These are phyloP conservation scores for Psilocybe subaeruginosa DNA, from an alignment of 768 basidiomycete genomes.

Conservation along the genomic window DNA sequence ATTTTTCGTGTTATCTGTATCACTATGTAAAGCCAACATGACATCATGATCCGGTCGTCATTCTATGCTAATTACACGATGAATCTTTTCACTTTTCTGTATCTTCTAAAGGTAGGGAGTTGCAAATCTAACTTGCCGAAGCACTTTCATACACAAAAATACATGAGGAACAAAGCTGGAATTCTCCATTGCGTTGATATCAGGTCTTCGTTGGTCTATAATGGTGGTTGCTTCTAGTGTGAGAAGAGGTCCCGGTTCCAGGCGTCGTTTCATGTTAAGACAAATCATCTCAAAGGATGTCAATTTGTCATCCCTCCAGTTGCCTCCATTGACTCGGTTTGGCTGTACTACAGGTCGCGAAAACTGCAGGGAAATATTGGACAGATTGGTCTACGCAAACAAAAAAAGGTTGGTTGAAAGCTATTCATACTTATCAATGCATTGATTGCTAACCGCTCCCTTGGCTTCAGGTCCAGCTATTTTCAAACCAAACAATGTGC, in stretches of 20 bases:
- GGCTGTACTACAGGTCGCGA: constrained; percentile 1
- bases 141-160: constrained; percentile 3
- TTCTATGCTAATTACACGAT: constrained; percentile 6
- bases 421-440: constrained; percentile 8
- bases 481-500: constrained; percentile 3
- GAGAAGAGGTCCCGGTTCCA: constrained; percentile 13
- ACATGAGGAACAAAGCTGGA: constrained; percentile 1
- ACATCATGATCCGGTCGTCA: constrained; percentile 22
- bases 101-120: background rate
- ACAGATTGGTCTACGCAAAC: constrained; percentile 7
- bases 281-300: constrained; percentile 12
- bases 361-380: constrained; percentile 16
- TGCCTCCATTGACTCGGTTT: constrained; percentile 16
- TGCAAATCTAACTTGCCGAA: constrained; percentile 8
- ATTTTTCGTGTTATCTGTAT: constrained; percentile 22
- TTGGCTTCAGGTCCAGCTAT: background rate
- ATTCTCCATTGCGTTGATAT: constrained; percentile 14
- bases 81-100: background rate
- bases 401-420: constrained; percentile 6
- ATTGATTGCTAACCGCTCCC: constrained; percentile 1
- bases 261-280: constrained; percentile 13
- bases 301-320: constrained; percentile 4
- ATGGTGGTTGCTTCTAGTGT: constrained; percentile 22
- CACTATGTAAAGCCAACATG: constrained; percentile 22
- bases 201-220: constrained; percentile 11